Evolutionary conservation across 352 stramenopile species (phyloP), one percentile per base, ranked within the genome.

Genomic region (Globisporangium irregulare): DNA sequence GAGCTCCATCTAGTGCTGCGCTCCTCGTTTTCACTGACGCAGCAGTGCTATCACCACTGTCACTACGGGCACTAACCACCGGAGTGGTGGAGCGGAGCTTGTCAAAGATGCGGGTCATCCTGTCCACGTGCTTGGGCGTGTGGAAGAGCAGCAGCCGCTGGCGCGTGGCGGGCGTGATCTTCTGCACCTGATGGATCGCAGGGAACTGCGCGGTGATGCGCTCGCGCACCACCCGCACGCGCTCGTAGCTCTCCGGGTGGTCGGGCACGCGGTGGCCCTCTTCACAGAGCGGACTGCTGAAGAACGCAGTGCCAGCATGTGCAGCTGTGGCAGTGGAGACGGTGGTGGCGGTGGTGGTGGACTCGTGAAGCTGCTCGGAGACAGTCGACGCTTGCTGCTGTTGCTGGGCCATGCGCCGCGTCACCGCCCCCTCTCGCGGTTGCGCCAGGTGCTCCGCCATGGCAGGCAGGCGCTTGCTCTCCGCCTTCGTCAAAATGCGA

Each of bases 71-170:
- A 9, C 9, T 34, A 22, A n/a, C 9, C 10, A 4, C 25, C 14
- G 10, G 25, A 58, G 12, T 6, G 15, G 15, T 8, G 14, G 12
- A 0, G 2, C 41, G 57, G 65, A 66, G 55, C 29, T 64, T 57
- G 25, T 25, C 59, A 32, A 79, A 81, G 25, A 73, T 50, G 24
- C 22, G 25, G 54, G 72, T 62, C 56, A 80, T 73, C 29, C 54
- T 25, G 36, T 79, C 70, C 22, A 84, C 72, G 62, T 81, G 66
- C 25, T 64, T 62, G 20, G 38, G 38, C 12, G 74, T 73, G 61
- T 84, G 76, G 70, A 84, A 84, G 29, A 66, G 66, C 38, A 73
- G 62, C 34, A 84, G 32, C 27, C 80, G 76, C 24, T 79, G 65
- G 4, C 58, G 34, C 1, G 74, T 76, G 27, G 66, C 70, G 4